Evolutionary conservation across 1,284 basidiomycete species (phyloP), one percentile per base, ranked within the genome.

Genomic region (Fistulina hepatica): DNA sequence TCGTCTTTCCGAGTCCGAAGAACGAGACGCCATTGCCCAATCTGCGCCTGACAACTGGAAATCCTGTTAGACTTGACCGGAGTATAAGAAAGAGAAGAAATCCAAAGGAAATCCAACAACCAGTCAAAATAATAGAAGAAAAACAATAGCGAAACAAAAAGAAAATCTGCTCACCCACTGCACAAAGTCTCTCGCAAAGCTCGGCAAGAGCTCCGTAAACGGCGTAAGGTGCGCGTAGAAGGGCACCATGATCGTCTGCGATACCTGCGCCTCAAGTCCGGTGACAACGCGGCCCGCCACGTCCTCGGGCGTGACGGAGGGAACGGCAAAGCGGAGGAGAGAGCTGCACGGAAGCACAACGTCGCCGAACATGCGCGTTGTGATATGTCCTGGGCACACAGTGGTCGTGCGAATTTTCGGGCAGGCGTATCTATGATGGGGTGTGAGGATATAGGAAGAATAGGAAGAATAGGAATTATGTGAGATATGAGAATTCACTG

Each of bases 201-300:
- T 83, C 3, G 84, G 84, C 42, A 82, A 55, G 36, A 76, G 51
- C 36, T 58, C 58, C 46, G 81, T 49, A 39, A 65, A 63, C 33
- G 77, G 73, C 20, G 67, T 60, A 25, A 77, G 71, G 49, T 82
- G 64, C 7, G 67, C 66, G 48, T 77, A 86, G 55, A 84, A 78
- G 10, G 91, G 91, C 49, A 89, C 49, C 46, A 73, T 62, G 39
- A 93, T 71, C 11, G 69, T 71, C 39, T 71, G 67, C 10, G 78
- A 81, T 50, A 89, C 76, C 43, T 82, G 77, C 28, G 76, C 73
- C 52, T 92, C 85, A 32, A 95, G 56, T 1, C 79, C 77, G 8
- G 71, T 59, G 38, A 94, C 82, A 48, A 94, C 75, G n/a, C 64
- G 64, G 53, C 89, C 86, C 38, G 85, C 86, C 5, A 95, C 66